Base-by-base conservation (phyloP, 306 rosid species). In the Quercus suber region DNA sequence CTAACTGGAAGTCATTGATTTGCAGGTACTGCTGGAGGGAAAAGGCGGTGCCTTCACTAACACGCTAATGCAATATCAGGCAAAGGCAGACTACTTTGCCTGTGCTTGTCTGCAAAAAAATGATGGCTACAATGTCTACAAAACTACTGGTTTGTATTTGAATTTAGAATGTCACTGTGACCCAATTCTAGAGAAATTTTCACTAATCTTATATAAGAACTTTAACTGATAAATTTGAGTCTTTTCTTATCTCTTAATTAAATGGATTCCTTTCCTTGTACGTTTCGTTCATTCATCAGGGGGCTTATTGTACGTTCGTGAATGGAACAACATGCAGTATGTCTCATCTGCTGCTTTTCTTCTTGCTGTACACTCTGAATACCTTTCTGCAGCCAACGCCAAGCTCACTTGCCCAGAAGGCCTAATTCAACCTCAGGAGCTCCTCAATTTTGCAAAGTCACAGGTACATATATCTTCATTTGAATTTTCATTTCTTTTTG, bases 261-360 rank as follows among this genome's bases (percentile, higher is more conserved):
- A 7, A 37, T 37, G 45, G 45, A 37, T 7, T 37, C 45, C 45
- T 37, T 30, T 60, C 43, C 18, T 61, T 71, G 3, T 17, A 1
- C 3, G 9, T 75, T 14, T 23, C 20, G 17, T 52, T 2, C 51
- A 53, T 65, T 79, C 27, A 8, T 28, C 78, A 91, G 98, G 96
- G 23, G 98, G 97, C 10, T 80, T 94, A 43, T 25, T 94, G 58
- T 94, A 92, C 69, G 88, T 90, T 43, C 89, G 80, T 0, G 91
- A 92, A 57, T 94, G 98, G 98, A 87, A 94, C 91, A 94, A 94
- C 86, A 71, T 94, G 92, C 98, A 92, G 75, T 94, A 92, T 83
- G 97, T 69, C 75, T 81, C 96, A 9, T 84, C 98, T 5, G 89
- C 97, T 33, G 81, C 96, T 4, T 94, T 92, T 83, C 90, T 94